Base-by-base conservation (phyloP, 305 asterid genomes). In the Vinca major region DNA sequence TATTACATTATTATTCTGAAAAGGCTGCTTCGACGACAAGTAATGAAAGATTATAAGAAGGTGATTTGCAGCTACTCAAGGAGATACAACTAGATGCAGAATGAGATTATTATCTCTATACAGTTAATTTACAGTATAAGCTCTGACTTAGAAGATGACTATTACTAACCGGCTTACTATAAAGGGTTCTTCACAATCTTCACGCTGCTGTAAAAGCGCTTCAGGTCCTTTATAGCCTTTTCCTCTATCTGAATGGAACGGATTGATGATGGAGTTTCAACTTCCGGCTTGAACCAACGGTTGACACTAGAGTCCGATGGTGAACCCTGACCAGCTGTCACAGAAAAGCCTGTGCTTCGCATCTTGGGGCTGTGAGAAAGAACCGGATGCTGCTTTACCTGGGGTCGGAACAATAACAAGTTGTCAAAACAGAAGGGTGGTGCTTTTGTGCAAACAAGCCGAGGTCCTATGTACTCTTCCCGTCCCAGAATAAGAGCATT, bases 261-360 rank as follows among this genome's bases (percentile, higher is more conserved):
- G 47, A 94, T 70, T 4, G 97, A 78, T 5, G 94, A 90, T 17
- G 98, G 87, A 14, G 82, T 68, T 26, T 86, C 96, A 0, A 53
- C 77, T 74, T 93, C 99, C 14, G 96, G 95, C 75, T 86, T 93
- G 77, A 89, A 93, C 99, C 97, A 93, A 62, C 99, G 89, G 84
- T 82, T 93, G 19, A 83, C 84, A 47, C 66, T 71, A 2, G 88
- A 45, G 51, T 91, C 99, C 9, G 92, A 86, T 45, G 95, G 91
- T 44, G 97, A 91, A 39, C 95, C 95, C 68, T 78, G 92, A 58
- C 95, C 90, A 5, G 75, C 81, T 71, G 65, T 74, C 65, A 93
- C 81, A 40, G 96, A 85, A 77, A 91, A 90, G 62, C 99, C 96
- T 9, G 95, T 80, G 7, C 95, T 89, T 68, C 77, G 78, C 5